Base-by-base conservation (phyloP, 1,284 basidiomycete species). In the Limonomyces culmigenus region DNA sequence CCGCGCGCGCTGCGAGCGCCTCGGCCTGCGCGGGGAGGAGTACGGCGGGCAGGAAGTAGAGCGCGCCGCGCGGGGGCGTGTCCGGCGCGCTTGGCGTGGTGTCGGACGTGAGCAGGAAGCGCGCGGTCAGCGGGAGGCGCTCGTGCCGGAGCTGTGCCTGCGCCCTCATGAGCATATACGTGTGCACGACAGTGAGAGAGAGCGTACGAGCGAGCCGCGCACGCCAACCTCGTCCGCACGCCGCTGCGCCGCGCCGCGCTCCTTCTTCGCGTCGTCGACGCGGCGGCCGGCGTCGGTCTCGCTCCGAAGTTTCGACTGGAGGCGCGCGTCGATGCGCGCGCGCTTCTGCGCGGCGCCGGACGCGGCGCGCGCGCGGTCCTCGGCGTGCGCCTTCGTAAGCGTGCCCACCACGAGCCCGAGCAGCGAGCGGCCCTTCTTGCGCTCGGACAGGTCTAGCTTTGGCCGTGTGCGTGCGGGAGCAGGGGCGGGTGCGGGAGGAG, bases 321-420 rank as follows among this genome's bases (percentile, higher is more conserved):
- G 63, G 59, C 76, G 72, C 51, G 79, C 72, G 50, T 85, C 79
- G 51, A 78, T 77, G 50, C 77, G 46, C 45, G 81, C 75, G 43
- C 79, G 61, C 55, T 83, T 83, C 60, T 77, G 81, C 2, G 79
- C 80, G 45, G 80, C 79, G 45, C 84, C 79, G 53, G 77, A 80
- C 23, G 74, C 71, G 52, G 67, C 79, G 39, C 80, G 61, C 59
- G 78, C 71, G 50, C 77, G 74, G 52, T 81, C 80, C 61, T 84
- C 79, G 45, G 67, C 74, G 60, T 80, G 81, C 45, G 79, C 79
- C 62, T 78, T 79, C 59, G 76, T 79, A 43, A 85, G 66, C 45
- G 79, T 85, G 39, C 78, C 78, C 40, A 85, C 55, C 45, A 83
- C 59, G 46, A 84, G 62, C 45, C 79, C 79, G 59, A 85, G 80